Percentiles rank a stretch among this genome's conserved stretches.
Conservation (phyloP, 768 basidiomycete species). For the Mycena latifolia region DNA sequence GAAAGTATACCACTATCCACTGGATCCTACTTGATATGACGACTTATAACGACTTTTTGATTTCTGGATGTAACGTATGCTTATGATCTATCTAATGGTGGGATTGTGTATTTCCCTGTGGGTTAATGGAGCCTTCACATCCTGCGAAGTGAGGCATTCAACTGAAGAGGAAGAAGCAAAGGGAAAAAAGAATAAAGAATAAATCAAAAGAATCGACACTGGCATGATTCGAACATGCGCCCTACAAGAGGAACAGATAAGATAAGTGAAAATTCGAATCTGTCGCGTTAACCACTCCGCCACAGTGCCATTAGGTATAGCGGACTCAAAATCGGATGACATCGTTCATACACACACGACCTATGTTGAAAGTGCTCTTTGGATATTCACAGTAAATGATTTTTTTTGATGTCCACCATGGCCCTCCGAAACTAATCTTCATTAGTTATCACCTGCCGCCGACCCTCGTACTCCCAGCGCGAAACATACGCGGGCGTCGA, state of each 20-base stretch:
- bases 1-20: constrained; percentile 67
- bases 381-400: too few relatives aligned
- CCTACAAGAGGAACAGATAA: constrained; percentile 24
- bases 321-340: too few relatives aligned
- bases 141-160: too few relatives aligned
- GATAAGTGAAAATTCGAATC: constrained; percentile 20
- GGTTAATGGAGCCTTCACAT: too few relatives aligned
- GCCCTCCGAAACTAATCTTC: too few relatives aligned
- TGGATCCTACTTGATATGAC: constrained; percentile 58
- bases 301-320: constrained; percentile 12
- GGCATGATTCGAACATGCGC: constrained; percentile 30
- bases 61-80: background rate
- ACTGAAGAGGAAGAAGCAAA: too few relatives aligned
- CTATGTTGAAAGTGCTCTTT: too few relatives aligned
- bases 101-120: too few relatives aligned
- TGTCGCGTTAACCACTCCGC: constrained; percentile 27
- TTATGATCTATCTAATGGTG: too few relatives aligned
- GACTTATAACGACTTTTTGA: background rate
- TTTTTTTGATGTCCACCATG: too few relatives aligned
- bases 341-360: too few relatives aligned
- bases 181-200: too few relatives aligned
- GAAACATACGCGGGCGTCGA: constrained; percentile 34
- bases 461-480: constrained; percentile 29
- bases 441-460: constrained; percentile 12
- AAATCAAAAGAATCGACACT: constrained; percentile 18